phyloP scores from a whole-genome alignment of 768 basidiomycete species.

The Tulasnella sp. region DNA sequence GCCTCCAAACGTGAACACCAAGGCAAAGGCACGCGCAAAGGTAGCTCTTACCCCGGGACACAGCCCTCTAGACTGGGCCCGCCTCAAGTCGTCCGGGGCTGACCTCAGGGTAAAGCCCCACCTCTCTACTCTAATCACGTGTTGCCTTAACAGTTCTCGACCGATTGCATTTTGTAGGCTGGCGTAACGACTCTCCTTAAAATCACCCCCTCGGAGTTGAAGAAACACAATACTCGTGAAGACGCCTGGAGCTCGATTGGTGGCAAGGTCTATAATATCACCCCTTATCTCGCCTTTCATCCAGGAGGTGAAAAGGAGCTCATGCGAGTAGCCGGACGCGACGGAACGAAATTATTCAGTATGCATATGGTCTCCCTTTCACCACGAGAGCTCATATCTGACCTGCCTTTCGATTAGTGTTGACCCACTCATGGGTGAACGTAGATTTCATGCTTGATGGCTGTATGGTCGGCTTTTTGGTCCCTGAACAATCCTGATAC shows the following conservation, averaged over 20 bases:
- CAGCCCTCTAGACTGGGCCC: constrained; percentile 89
- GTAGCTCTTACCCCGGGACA: constrained; percentile 85
- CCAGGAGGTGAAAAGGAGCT: constrained; percentile 91
- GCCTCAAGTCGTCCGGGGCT: constrained; percentile 63
- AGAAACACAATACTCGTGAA: constrained; percentile 64
- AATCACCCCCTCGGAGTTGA: constrained; percentile 64
- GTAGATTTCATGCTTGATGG: constrained; percentile 91
- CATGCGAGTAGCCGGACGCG: constrained; percentile 88
- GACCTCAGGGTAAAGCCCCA: constrained; percentile 53
- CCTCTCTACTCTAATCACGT: background rate
- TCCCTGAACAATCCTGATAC: constrained; percentile 38
- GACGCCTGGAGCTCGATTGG: constrained; percentile 91
- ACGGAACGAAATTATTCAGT: constrained; percentile 94
- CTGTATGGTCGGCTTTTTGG: constrained; percentile 83
- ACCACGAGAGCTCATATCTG: background rate
- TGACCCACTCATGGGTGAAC: constrained; percentile 95
- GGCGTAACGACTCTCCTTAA: constrained; percentile 56
- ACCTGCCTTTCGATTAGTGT: constrained; percentile 35
- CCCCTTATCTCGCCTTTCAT: constrained; percentile 80
- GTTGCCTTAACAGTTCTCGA: background rate
- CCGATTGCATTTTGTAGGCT: constrained; percentile 29
- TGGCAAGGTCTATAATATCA: constrained; percentile 95
- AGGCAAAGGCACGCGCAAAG: constrained; percentile 41
- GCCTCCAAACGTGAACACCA: constrained; percentile 39
- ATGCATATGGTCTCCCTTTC: constrained; percentile 24